These are phyloP conservation scores for Cucurbitaria berberidis DNA, from an alignment of 2,329 filamentous ascomycete species.

Conservation along the genomic window DNA sequence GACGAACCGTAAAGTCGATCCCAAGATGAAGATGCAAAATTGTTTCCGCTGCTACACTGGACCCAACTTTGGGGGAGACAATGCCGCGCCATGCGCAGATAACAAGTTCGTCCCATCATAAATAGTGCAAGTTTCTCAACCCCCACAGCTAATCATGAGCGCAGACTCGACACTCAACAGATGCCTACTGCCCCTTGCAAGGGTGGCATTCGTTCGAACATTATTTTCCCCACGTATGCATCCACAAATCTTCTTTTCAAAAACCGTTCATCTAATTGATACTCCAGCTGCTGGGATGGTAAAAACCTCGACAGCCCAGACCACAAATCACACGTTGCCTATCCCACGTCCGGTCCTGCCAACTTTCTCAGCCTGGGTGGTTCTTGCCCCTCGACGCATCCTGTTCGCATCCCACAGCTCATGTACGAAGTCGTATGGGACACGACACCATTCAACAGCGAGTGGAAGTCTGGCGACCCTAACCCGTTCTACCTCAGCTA, in stretches of 20 bases:
- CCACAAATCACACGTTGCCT: background rate
- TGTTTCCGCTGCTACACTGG: background rate
- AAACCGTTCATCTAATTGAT: background rate
- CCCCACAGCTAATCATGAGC: no score
- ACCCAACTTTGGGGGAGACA: background rate
- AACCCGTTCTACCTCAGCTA: background rate
- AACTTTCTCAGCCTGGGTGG: constrained; percentile 23
- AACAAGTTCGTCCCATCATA: no score
- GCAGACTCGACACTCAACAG: background rate
- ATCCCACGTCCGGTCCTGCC: background rate
- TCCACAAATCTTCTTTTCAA: background rate
- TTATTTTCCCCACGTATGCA: background rate
- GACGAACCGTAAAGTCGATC: no score
- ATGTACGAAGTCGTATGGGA: constrained; percentile 46
- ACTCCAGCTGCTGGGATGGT: constrained; percentile 2
- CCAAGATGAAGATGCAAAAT: background rate
- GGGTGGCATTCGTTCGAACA: background rate
- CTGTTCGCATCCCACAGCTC: constrained; percentile 54
- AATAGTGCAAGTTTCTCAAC: no score
- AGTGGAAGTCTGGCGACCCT: background rate
- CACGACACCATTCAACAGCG: background rate
- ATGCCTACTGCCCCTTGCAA: background rate
- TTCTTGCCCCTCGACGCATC: constrained; percentile 50
- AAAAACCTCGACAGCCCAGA: constrained; percentile 13
- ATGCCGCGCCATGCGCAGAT: background rate